These are phyloP conservation scores for Mortierella sp. DNA, from an alignment of 371 early-diverging fungal genomes.

Conservation along the genomic window DNA sequence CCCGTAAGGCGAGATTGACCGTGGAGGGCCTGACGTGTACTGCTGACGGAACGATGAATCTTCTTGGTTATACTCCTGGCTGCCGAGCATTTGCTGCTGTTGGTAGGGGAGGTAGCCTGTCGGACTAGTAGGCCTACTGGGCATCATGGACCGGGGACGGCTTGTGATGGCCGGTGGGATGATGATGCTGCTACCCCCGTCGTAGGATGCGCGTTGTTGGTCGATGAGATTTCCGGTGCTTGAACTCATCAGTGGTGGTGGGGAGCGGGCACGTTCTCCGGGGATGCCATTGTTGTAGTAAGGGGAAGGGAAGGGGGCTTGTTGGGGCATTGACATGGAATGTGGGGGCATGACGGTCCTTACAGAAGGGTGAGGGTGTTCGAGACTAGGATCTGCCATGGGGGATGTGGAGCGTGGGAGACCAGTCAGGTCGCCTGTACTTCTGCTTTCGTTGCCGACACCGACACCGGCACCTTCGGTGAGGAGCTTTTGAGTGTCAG, in stretches of 20 bases:
- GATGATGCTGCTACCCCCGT: neutral
- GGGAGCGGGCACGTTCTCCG: neutral
- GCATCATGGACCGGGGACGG: conserved; percentile 38
- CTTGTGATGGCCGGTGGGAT: conserved; percentile 55
- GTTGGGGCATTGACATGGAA: neutral
- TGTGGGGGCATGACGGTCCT: neutral
- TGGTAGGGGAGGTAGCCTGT: neutral
- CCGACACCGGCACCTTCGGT: neutral
- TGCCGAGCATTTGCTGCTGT: neutral
- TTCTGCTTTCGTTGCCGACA: neutral
- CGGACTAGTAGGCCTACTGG: neutral
- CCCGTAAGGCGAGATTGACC: neutral
- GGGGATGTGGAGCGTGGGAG: neutral
- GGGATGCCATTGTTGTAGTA: neutral
- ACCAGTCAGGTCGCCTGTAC: neutral
- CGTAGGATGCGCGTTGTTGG: conserved; percentile 1
- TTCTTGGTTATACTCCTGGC: neutral
- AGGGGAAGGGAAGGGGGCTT: neutral
- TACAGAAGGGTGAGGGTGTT: neutral
- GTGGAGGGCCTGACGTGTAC: neutral
- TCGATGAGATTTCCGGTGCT: neutral
- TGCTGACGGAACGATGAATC: neutral
- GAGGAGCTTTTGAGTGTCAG: neutral
- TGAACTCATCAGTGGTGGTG: neutral
- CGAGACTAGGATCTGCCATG: neutral